Evolutionary conservation across 2,329 filamentous ascomycete species (phyloP), one percentile per base, ranked within the genome.

Genomic region (Thielaviopsis cerberus): DNA sequence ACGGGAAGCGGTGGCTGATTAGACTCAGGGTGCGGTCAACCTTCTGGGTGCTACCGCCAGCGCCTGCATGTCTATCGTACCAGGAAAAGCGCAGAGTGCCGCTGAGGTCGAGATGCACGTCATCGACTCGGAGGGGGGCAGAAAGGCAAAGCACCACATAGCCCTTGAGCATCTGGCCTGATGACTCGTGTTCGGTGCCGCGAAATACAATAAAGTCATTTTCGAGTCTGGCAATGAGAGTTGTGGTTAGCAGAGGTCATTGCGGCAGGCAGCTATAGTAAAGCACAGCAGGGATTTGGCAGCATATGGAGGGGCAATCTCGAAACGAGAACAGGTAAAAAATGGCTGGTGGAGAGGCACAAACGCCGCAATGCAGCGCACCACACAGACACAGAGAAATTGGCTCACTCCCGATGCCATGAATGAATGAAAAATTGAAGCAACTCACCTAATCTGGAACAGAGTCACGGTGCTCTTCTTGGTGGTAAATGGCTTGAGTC

Each of bases 141-240:
- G 81, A 80, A 37, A 91, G 73, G 66, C 86, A 90, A 37, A 91
- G 74, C 37, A 90, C 83, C 30, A 91, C 71, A 24, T 79, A 80
- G 53, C 87, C 87, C 66, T 83, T 86, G 63, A 92, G 71, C 57
- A 86, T 71, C 65, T 88, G 85, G 61, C 84, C 86, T 51, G 85
- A 79, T 53, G 86, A 85, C 67, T 91, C 87, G 67, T 85, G 76
- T 59, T 87, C 82, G 63, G 73, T 77, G 61, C 87, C 87, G 57
- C 86, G 82, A 62, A 92, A 84, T 27, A 91, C 82, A 60, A 91
- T 80, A 59, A 90, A 86, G 65, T 88, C 83, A 65, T 85, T 83
- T 56, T 90, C 85, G 61, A 90, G 77, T 56, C 86, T 89, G 65
- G 20, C 45, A 50, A 55, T 26, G 45, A 27, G 26, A 26, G 37